Evolutionary conservation across 1,284 basidiomycete species (phyloP).

Genomic region (Trichosporon coremiiforme): DNA sequence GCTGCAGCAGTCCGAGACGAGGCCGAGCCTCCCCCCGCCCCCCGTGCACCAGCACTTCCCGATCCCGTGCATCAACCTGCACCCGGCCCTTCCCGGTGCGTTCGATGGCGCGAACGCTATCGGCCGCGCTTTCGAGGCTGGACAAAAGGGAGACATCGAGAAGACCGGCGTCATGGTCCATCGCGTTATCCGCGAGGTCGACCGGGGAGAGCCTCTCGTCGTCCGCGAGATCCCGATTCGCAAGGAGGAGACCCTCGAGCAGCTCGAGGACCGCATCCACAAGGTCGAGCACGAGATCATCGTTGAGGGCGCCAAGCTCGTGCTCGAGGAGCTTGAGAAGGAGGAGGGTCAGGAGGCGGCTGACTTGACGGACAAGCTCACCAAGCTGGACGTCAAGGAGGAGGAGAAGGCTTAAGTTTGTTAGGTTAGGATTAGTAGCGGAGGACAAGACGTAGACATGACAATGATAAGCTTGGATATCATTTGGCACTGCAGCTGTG

Average conservation of each 20-base stretch:
- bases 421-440: background rate
- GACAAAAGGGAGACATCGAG: constrained; percentile 73
- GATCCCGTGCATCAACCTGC: constrained; percentile 92
- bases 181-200: constrained; percentile 88
- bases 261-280: constrained; percentile 79
- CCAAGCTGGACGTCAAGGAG: constrained; percentile 17
- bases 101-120: constrained; percentile 94
- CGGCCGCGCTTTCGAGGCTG: constrained; percentile 84
- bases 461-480: background rate
- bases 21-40: constrained; percentile 29
- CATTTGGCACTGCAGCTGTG: background rate
- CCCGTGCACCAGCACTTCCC: constrained; percentile 51
- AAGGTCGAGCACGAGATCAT: constrained; percentile 85
- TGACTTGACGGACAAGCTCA: constrained; percentile 12
- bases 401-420: background rate
- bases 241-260: constrained; percentile 71
- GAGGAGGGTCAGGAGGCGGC: constrained; percentile 3
- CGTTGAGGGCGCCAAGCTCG: constrained; percentile 74
- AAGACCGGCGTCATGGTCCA: constrained; percentile 92
- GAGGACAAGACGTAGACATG: constrained; percentile 7
- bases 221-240: constrained; percentile 75
- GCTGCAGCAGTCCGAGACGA: constrained; percentile 5
- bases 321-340: constrained; percentile 61
- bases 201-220: constrained; percentile 83
- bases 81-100: constrained; percentile 89